A percentile compares a stretch with the other conserved stretches of the same genome.
Conservation (phyloP, 1,139 yeast species). For the Geotrichum cucujoidarum region DNA sequence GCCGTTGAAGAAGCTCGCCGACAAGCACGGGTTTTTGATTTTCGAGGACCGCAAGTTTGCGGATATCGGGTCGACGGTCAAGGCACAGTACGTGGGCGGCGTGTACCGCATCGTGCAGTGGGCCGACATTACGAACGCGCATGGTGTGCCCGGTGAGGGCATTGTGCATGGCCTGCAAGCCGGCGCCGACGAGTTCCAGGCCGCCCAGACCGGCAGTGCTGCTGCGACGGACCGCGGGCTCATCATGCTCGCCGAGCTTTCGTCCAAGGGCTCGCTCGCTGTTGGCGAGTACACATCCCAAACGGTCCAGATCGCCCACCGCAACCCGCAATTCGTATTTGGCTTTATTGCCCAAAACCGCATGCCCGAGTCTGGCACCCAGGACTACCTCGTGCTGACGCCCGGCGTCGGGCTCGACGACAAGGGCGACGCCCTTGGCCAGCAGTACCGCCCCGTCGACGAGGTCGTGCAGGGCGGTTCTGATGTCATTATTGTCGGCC, state of each 20-base stretch:
- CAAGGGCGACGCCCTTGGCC: constrained; percentile 95
- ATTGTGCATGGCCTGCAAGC: constrained; percentile 82
- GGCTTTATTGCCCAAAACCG: constrained; percentile 94
- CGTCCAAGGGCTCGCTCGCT: constrained; percentile 90
- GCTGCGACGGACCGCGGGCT: constrained; percentile 55
- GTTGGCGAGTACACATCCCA: constrained; percentile 82
- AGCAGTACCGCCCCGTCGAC: constrained; percentile 89
- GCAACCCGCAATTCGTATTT: constrained; percentile 82
- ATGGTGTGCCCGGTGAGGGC: constrained; percentile 94
- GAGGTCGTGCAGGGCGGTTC: constrained; percentile 79
- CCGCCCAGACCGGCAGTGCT: constrained; percentile 39
- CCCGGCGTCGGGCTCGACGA: constrained; percentile 98
- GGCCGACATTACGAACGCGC: constrained; percentile 98
- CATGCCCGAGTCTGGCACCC: constrained; percentile 64
- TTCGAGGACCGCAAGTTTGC: constrained; percentile 98
- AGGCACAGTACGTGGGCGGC: constrained; percentile 88
- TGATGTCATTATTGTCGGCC: constrained; percentile 92
- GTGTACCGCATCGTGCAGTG: constrained; percentile 82
- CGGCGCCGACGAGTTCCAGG: constrained; percentile 61
- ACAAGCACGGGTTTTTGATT: constrained; percentile 76
- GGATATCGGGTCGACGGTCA: constrained; percentile 97
- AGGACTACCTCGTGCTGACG: constrained; percentile 93
- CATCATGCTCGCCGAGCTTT: constrained; percentile 91
- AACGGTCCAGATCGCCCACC: constrained; percentile 85
- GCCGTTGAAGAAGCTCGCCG: constrained; percentile 66